Conservation (phyloP, 1,139 yeast genomes). For the Hansenula sp. region DNA sequence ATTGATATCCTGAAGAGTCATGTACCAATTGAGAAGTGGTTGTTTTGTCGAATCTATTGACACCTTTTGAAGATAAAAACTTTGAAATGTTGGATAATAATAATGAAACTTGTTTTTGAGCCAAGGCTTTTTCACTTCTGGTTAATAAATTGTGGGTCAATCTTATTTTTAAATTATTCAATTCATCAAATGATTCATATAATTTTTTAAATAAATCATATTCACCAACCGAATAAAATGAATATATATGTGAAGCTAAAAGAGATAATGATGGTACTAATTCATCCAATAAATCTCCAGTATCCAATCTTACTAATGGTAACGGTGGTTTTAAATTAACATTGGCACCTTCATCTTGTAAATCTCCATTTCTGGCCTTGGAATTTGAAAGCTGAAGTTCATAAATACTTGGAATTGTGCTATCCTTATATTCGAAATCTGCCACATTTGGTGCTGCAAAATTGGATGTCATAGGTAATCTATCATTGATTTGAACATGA, state of each 20-base stretch:
- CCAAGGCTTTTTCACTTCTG: constrained; percentile 46
- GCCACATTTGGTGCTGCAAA: constrained; percentile 25
- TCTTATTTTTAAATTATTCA: constrained; percentile 61
- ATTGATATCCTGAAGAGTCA: constrained; percentile 75
- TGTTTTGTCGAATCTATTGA: constrained; percentile 22
- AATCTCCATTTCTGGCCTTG: constrained; percentile 19
- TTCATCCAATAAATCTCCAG: constrained; percentile 49
- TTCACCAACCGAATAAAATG: constrained; percentile 68
- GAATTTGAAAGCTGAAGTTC: constrained; percentile 37
- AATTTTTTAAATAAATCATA: constrained; percentile 56
- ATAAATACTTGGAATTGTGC: constrained; percentile 39
- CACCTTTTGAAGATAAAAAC: constrained; percentile 44
- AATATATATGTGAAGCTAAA: constrained; percentile 59
- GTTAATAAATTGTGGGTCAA: constrained; percentile 57
- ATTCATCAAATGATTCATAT: constrained; percentile 46
- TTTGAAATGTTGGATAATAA: constrained; percentile 66
- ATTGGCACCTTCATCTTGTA: constrained; percentile 20
- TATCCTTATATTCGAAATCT: constrained; percentile 21
- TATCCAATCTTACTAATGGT: constrained; percentile 43
- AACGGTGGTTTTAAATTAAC: constrained; percentile 43
- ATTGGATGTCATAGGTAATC: constrained; percentile 23
- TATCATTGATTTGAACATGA: constrained; percentile 34
- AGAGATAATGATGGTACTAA: constrained; percentile 52
- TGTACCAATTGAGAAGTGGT: constrained; percentile 28
- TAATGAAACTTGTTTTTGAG: constrained; percentile 57